A percentile compares a stretch with the other conserved stretches of the same genome.
Conservation (phyloP, 2,329 filamentous ascomycete genomes). For the Aureobasidium sp. region DNA sequence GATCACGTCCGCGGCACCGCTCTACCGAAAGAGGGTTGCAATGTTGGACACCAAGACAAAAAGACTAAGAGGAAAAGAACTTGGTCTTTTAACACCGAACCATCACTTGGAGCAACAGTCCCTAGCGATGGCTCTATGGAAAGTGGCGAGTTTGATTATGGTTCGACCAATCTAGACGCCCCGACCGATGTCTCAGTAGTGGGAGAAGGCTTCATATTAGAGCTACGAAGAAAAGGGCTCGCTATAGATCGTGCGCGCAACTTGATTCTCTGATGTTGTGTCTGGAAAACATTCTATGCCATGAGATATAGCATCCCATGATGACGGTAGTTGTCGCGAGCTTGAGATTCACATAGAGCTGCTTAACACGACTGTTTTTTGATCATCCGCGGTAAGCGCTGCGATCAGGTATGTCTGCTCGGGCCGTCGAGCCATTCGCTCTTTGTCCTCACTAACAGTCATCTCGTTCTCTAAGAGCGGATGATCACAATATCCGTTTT, state of each 20-base stretch:
- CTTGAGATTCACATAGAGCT: not conserved
- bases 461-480: not conserved
- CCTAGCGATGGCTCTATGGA: not conserved
- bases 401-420: not conserved
- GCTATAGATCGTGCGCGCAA: not conserved
- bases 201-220: not conserved
- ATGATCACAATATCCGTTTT: not conserved
- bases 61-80: not conserved
- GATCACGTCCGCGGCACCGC: not conserved
- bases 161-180: not conserved
- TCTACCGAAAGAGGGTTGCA: not conserved
- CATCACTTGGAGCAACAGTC: not conserved
- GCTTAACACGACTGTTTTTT: not conserved
- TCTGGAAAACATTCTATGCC: not conserved
- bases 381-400: not conserved
- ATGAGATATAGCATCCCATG: not conserved
- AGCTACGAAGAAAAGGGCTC: not conserved
- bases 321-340: not conserved
- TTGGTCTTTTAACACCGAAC: not conserved
- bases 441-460: not conserved
- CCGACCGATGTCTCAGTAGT: not conserved
- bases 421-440: not conserved
- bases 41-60: not conserved
- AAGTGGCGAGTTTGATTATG: not conserved
- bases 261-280: not conserved